These are phyloP conservation scores for Nicotiana tomentosiformis DNA, from an alignment of 257 asterid genomes.

Conservation along the genomic window DNA sequence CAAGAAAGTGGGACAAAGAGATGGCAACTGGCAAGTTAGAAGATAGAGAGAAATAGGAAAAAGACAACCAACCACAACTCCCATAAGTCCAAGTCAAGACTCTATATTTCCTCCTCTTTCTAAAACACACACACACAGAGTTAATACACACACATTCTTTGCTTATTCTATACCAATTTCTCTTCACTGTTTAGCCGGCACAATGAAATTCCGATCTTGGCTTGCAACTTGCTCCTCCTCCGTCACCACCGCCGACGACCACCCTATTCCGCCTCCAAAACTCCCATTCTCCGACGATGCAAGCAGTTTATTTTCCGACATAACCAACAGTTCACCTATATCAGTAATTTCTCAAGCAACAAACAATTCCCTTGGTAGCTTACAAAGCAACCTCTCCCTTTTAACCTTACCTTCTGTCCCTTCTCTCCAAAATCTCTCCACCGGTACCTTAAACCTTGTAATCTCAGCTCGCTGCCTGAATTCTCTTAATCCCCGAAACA, in stretches of 20 bases:
- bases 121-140: not conserved
- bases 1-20: not conserved
- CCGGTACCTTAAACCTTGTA: constrained; percentile 25
- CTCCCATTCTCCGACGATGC: constrained; percentile 6
- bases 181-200: constrained; percentile 9
- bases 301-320: constrained; percentile 28
- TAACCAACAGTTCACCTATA: constrained; percentile 27
- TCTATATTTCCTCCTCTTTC: not conserved
- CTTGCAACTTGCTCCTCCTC: constrained; percentile 49
- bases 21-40: not conserved
- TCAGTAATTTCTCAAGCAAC: constrained; percentile 39
- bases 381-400: constrained; percentile 61
- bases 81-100: not conserved
- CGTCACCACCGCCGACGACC: constrained; percentile 18
- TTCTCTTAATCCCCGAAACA: constrained; percentile 26
- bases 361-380: constrained; percentile 26
- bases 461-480: constrained; percentile 26
- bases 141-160: not conserved
- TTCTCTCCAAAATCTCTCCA: constrained; percentile 56
- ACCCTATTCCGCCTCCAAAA: constrained; percentile 5
- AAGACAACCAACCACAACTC: not conserved
- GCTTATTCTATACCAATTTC: constrained; percentile 9
- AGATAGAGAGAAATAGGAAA: not conserved
- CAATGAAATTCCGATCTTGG: constrained; percentile 57
- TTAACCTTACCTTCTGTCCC: constrained; percentile 76